A percentile compares a stretch with the other conserved stretches of the same genome.
Conservation (phyloP, 768 basidiomycete genomes). For the Phanerodontia chrysosporium region DNA sequence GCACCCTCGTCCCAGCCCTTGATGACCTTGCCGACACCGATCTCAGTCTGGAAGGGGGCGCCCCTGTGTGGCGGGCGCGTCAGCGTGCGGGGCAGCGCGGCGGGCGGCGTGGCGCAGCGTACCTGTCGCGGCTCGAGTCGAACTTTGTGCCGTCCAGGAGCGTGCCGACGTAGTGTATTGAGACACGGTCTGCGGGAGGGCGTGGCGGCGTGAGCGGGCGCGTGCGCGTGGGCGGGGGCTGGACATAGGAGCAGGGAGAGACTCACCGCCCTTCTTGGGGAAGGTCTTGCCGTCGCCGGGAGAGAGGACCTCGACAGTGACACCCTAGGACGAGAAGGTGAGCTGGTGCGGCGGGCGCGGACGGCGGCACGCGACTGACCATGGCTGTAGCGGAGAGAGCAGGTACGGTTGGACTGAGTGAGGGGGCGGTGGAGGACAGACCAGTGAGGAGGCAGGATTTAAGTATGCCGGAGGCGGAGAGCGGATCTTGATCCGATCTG, state of each 20-base stretch:
- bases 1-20: constrained; percentile 88
- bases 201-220: neutral
- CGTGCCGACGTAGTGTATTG: constrained; percentile 78
- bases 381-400: constrained; percentile 26
- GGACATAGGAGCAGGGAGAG: constrained; percentile 2
- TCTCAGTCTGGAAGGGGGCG: constrained; percentile 59
- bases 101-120: constrained; percentile 21
- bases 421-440: constrained; percentile 24
- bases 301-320: constrained; percentile 54
- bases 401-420: constrained; percentile 8
- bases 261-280: constrained; percentile 70
- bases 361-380: constrained; percentile 15
- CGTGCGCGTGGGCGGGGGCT: constrained; percentile 5
- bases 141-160: constrained; percentile 59
- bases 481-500: constrained; percentile 75
- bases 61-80: constrained; percentile 37
- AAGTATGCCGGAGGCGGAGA: constrained; percentile 46
- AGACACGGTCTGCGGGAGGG: constrained; percentile 50
- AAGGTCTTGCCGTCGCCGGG: constrained; percentile 60
- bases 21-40: constrained; percentile 81
- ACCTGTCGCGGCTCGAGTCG: constrained; percentile 80
- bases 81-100: neutral
- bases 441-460: constrained; percentile 38
- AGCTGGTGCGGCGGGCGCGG: neutral
- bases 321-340: constrained; percentile 46